Evolutionary conservation across 805 yeast species (phyloP), one percentile per base, ranked within the genome.

Genomic region (Lipomyces oligophaga): DNA sequence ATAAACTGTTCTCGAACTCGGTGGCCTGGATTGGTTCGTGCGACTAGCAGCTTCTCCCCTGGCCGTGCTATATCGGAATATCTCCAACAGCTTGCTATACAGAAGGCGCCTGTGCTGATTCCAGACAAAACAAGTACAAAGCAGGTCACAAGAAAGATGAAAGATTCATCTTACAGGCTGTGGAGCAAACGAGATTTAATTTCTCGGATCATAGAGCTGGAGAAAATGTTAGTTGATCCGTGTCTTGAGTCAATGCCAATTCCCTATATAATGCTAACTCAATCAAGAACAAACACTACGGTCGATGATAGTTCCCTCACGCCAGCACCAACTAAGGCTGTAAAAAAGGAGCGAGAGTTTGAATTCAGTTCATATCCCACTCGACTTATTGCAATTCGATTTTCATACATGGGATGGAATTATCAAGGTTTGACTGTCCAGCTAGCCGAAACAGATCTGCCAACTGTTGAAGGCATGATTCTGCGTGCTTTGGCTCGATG

Each of bases 351-450:
- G n/a, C 37, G 44, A 38, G 47, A 45, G 20, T 37, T 48, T 40
- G 45, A 43, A n/a, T 25, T 31, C 24, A 42, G 41, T 2, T 38
- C 52, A 18, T 48, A 44, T 27, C 35, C 54, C 8, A 78, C 79
- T 1, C 70, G 98, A 45, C 78, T 77, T 50, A 75, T 93, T 11
- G 97, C 95, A 0, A 60, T 93, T 25, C 71, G 77, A 52, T 93
- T 93, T 67, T 83, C 96, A 0, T 93, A 93, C 63, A 61, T 85
- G 30, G 98, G 98, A 1, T 90, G 97, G 97, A 77, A 83, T 60
- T 93, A 93, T 65, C 87, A 83, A 61, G 98, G 98, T 0, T 70
- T 93, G 20, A 96, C 95, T 0, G 69, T 77, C 38, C 97, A 93
- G 65, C 24, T 47, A 7, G 88, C 80, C 24, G 77, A 76, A 2